Conservation (phyloP, 2,329 filamentous ascomycete species). For the Cordyceps tenuipes region DNA sequence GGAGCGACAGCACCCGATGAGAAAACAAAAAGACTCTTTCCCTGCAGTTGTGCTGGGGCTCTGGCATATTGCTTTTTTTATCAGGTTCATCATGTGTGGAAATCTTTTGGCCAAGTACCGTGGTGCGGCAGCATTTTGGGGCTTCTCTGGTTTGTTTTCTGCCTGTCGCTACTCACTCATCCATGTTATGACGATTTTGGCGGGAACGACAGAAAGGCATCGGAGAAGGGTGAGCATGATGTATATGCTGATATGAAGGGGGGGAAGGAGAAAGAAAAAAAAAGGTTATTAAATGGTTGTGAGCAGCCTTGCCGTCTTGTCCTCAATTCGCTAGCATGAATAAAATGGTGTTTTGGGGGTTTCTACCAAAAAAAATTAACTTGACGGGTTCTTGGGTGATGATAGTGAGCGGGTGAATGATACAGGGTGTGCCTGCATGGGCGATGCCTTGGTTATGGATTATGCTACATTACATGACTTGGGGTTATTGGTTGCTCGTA, state of each 20-base stretch:
- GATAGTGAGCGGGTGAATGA: neutral
- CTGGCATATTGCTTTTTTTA: slow-evolving; percentile 8
- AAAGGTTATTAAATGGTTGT: neutral
- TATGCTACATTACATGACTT: too few relatives aligned
- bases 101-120: slow-evolving; percentile 6
- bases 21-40: neutral
- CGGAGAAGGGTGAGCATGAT: neutral
- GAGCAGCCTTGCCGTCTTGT: slow-evolving; percentile 12
- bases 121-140: slow-evolving; percentile 1
- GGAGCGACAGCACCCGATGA: neutral
- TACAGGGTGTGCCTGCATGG: too few relatives aligned
- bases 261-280: slow-evolving; percentile 3
- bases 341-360: slow-evolving; percentile 34
- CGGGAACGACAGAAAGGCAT: neutral
- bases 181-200: slow-evolving; percentile 1
- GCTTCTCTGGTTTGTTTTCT: neutral
- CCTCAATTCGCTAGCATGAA: slow-evolving; percentile 34
- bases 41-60: neutral
- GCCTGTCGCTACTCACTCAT: slow-evolving; percentile 1
- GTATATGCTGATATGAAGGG: neutral
- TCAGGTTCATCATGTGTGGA: neutral
- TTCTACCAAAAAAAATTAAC: slow-evolving; percentile 24
- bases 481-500: too few relatives aligned
- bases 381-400: slow-evolving; percentile 8
- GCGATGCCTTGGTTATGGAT: too few relatives aligned